phyloP scores from a whole-genome alignment of 169 alveolate genomes.

The Eimeria falciformis region DNA sequence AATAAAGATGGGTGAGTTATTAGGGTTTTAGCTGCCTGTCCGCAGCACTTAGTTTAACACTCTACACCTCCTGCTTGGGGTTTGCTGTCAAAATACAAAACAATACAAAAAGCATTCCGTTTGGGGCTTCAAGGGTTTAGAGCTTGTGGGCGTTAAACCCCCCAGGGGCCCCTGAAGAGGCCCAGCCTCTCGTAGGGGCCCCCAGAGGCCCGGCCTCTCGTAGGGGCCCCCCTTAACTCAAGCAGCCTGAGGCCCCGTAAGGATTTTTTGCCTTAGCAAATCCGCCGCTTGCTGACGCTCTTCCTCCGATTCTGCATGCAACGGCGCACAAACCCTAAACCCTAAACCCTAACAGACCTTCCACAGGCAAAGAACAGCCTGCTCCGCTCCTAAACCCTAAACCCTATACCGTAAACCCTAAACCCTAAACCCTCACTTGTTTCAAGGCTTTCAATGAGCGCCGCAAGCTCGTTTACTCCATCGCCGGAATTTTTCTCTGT shows the following conservation, averaged over 20 bases:
- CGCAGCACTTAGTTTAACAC: background rate
- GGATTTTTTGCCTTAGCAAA: background rate
- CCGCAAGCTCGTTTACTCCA: background rate
- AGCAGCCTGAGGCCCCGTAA: background rate
- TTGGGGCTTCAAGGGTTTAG: background rate
- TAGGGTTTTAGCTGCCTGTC: background rate
- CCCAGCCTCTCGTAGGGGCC: background rate
- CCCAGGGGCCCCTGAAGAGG: background rate
- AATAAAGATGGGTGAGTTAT: background rate
- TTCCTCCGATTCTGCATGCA: background rate
- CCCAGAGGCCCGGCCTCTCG: too few relatives aligned
- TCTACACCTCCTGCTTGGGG: background rate
- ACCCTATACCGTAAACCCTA: background rate
- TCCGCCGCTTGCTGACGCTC: background rate
- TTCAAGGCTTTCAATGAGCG: background rate
- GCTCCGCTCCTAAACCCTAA: background rate
- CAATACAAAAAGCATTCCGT: too few relatives aligned
- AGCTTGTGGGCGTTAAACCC: background rate
- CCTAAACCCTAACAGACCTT: background rate
- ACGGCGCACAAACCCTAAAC: background rate
- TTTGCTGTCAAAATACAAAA: background rate
- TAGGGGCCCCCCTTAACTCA: background rate
- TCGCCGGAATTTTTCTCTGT: background rate
- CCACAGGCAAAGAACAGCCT: background rate
- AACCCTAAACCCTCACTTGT: constrained; percentile 9